These are phyloP conservation scores for Podospora comata DNA, from an alignment of 495 filamentous ascomycete species.

Conservation along the genomic window DNA sequence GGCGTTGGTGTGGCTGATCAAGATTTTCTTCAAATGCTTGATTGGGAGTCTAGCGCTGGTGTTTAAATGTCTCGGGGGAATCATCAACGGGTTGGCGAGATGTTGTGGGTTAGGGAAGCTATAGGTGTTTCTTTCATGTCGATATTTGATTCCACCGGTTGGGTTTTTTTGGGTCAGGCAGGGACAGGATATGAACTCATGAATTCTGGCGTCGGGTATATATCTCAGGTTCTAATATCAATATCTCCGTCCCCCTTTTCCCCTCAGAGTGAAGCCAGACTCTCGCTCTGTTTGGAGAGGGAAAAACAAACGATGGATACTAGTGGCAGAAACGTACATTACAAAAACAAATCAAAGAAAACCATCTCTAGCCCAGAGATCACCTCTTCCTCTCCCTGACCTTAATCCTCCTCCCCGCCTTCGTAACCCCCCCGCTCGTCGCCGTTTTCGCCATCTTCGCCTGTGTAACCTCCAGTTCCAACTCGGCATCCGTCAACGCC, in stretches of 20 bases:
- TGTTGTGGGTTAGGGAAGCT: constrained; percentile 42
- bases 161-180: not conserved
- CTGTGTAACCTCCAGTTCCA: constrained; percentile 66
- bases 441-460: constrained; percentile 65
- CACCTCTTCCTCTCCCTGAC: constrained; percentile 76
- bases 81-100: constrained; percentile 38
- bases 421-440: constrained; percentile 73
- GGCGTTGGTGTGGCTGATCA: constrained; percentile 39
- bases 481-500: constrained; percentile 68
- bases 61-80: constrained; percentile 42
- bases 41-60: constrained; percentile 46
- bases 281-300: constrained; percentile 12
- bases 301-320: constrained; percentile 17
- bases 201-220: constrained; percentile 20
- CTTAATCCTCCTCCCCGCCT: constrained; percentile 79
- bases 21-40: constrained; percentile 44
- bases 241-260: not conserved
- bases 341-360: constrained; percentile 16
- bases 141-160: not conserved
- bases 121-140: constrained; percentile 9
- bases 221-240: constrained; percentile 6
- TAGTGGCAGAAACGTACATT: constrained; percentile 10
- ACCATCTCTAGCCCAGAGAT: constrained; percentile 18
- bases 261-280: constrained; percentile 21
- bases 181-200: constrained; percentile 15